These are phyloP conservation scores for Pseudogymnoascus sp. DNA, from an alignment of 2,329 filamentous ascomycete genomes.

Conservation along the genomic window DNA sequence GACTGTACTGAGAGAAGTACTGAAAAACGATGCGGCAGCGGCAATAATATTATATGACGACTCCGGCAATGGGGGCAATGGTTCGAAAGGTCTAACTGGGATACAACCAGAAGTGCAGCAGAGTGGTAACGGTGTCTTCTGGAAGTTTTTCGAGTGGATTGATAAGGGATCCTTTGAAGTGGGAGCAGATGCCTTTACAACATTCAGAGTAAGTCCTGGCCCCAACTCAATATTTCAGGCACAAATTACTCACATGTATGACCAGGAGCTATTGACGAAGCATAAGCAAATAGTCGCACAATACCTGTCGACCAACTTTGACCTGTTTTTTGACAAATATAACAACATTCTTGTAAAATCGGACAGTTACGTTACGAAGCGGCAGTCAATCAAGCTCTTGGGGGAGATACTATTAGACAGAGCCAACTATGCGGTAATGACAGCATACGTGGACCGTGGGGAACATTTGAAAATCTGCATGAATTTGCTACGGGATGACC, in stretches of 20 bases:
- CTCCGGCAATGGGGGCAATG: constrained; percentile 60
- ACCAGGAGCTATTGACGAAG: constrained; percentile 80
- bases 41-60: constrained; percentile 92
- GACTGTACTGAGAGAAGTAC: constrained; percentile 76
- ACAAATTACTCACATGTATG: not conserved
- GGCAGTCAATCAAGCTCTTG: constrained; percentile 94
- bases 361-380: constrained; percentile 93
- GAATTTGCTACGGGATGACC: constrained; percentile 90
- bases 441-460: constrained; percentile 85
- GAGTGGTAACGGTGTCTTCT: constrained; percentile 79
- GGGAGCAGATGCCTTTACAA: constrained; percentile 94
- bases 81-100: constrained; percentile 64
- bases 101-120: constrained; percentile 71
- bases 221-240: not conserved
- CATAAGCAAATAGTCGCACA: constrained; percentile 87
- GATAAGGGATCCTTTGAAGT: constrained; percentile 95
- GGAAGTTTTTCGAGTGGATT: constrained; percentile 96
- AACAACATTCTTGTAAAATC: constrained; percentile 83
- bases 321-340: constrained; percentile 85
- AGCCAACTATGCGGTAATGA: constrained; percentile 98
- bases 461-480: constrained; percentile 98
- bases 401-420: constrained; percentile 91
- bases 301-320: constrained; percentile 84
- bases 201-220: constrained; percentile 64
- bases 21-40: constrained; percentile 84